phyloP scores from a whole-genome alignment of 768 basidiomycete species.

The Cystofilobasidium capitatum region DNA sequence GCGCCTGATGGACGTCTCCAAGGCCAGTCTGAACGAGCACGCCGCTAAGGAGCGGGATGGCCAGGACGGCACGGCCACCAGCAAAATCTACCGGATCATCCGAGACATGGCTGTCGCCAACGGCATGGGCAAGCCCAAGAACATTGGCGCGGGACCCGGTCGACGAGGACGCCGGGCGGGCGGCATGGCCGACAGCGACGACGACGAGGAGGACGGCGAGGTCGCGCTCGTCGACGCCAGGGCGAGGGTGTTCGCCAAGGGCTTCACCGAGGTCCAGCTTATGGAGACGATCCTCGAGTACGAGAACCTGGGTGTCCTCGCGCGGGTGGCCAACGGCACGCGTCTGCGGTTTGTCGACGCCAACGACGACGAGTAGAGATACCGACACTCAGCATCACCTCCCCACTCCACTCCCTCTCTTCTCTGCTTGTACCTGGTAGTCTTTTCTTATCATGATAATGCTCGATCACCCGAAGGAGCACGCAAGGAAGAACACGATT shows the following conservation, averaged over 20 bases:
- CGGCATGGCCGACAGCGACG: slow-evolving; percentile 56
- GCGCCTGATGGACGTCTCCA: slow-evolving; percentile 92
- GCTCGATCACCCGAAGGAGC: not conserved
- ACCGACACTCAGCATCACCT: not conserved
- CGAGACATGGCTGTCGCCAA: slow-evolving; percentile 59
- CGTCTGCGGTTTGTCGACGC: slow-evolving; percentile 58
- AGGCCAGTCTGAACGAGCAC: slow-evolving; percentile 62
- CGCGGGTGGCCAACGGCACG: slow-evolving; percentile 70
- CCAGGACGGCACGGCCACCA: slow-evolving; percentile 65
- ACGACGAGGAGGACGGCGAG: slow-evolving; percentile 53
- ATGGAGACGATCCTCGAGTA: slow-evolving; percentile 82
- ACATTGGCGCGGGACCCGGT: slow-evolving; percentile 35
- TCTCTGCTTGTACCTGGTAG: not conserved
- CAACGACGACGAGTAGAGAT: slow-evolving; percentile 23
- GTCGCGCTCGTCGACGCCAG: slow-evolving; percentile 80
- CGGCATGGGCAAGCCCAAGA: slow-evolving; percentile 32
- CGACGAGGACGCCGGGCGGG: slow-evolving; percentile 50
- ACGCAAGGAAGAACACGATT: not conserved
- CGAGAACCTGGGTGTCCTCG: slow-evolving; percentile 70
- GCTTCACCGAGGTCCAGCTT: slow-evolving; percentile 83
- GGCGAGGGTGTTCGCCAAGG: slow-evolving; percentile 69
- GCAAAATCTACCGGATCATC: slow-evolving; percentile 82
- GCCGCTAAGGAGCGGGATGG: slow-evolving; percentile 65
- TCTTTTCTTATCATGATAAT: not conserved
- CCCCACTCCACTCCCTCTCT: not conserved